These are phyloP conservation scores for Lasiodiplodia theobromae DNA, from an alignment of 2,329 filamentous ascomycete species.

Conservation along the genomic window DNA sequence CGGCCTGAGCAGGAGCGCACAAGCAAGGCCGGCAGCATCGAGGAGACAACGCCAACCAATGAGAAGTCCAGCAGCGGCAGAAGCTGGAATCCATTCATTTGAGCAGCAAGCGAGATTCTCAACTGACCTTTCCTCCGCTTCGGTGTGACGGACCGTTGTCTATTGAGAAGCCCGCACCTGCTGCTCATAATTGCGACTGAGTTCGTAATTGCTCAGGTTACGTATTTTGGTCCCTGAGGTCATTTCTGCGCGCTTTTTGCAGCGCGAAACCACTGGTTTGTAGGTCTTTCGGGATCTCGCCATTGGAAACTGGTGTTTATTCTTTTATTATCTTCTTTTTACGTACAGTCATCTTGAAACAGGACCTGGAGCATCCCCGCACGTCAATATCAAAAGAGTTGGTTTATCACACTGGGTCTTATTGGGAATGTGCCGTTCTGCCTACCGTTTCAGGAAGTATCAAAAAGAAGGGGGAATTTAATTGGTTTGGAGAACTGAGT, in stretches of 20 bases:
- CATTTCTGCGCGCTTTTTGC: conserved; percentile 30
- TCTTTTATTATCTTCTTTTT: conserved; percentile 37
- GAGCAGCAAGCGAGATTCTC: conserved; percentile 47
- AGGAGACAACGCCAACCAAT: conserved; percentile 50
- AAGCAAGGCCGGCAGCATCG: conserved; percentile 55
- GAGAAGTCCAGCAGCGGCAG: conserved; percentile 37
- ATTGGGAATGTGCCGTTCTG: conserved; percentile 6
- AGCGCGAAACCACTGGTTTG: conserved; percentile 46
- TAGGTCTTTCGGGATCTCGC: conserved; percentile 47
- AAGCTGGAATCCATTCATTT: conserved; percentile 46
- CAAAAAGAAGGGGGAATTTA: conserved; percentile 35
- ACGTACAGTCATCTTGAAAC: conserved; percentile 7
- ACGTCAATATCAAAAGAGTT: conserved; percentile 3
- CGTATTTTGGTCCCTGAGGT: conserved; percentile 49
- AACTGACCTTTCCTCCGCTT: conserved; percentile 54
- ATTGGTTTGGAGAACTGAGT: conserved; percentile 43
- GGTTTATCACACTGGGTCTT: not conserved
- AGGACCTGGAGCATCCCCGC: conserved; percentile 13
- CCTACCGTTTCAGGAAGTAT: not conserved
- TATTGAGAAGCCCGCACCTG: conserved; percentile 38
- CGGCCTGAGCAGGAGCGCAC: conserved; percentile 53
- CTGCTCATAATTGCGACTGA: conserved; percentile 40
- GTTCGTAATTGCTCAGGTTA: conserved; percentile 53
- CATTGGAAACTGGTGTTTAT: conserved; percentile 47
- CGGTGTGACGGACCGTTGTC: conserved; percentile 43